Percentiles rank a stretch among this genome's conserved stretches.
These are phyloP conservation scores for Fusarium sp. DNA, from an alignment of 2,329 filamentous ascomycete genomes.

Conservation along the genomic window DNA sequence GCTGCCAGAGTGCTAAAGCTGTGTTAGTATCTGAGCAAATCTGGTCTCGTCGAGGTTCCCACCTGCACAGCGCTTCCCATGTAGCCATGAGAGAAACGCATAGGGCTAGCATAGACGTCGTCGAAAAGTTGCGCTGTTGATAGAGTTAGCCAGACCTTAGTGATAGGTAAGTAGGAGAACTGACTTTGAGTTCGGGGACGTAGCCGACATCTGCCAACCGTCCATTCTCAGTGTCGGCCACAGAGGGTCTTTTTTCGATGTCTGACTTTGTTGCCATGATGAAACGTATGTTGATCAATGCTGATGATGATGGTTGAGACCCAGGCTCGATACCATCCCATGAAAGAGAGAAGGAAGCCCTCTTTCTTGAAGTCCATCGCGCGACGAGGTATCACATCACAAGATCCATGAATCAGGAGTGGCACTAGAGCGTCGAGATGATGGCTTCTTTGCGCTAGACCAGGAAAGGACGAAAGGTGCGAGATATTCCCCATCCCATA, in stretches of 20 bases:
- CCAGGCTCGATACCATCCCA: too few species aligned
- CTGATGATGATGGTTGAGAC: background rate
- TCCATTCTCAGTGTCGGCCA: background rate
- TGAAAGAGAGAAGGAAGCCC: background rate
- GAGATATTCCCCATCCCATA: background rate
- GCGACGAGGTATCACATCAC: background rate
- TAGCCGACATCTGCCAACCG: background rate
- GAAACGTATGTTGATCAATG: background rate
- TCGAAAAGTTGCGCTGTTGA: conserved; percentile 29
- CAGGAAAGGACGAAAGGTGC: conserved; percentile 12
- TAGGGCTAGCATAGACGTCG: conserved; percentile 19
- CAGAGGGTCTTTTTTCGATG: background rate
- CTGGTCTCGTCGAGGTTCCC: background rate
- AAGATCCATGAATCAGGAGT: background rate
- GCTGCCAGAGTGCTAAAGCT: conserved; percentile 22
- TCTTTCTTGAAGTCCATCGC: background rate
- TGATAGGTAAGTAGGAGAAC: background rate
- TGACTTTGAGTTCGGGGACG: background rate
- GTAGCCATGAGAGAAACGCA: conserved; percentile 31
- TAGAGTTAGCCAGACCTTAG: background rate
- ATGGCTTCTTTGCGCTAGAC: background rate
- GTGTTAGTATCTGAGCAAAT: background rate
- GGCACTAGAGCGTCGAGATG: background rate
- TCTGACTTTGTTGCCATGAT: background rate
- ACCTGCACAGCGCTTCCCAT: conserved; percentile 39